Evolutionary conservation across 1,284 basidiomycete species (phyloP).

Genomic region (Entoloma clypeatum): DNA sequence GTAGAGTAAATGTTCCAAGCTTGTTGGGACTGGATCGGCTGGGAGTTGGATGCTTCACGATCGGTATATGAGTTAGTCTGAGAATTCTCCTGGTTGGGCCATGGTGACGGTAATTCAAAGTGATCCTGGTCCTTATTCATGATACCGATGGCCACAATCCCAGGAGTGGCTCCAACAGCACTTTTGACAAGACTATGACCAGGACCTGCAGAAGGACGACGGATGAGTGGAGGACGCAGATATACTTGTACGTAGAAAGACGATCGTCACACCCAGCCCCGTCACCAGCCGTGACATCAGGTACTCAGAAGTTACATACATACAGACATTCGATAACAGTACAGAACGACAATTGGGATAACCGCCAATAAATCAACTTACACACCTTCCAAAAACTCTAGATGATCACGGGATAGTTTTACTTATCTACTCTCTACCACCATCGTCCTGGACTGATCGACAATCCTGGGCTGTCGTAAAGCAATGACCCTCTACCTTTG

Average conservation of each 20-base stretch:
- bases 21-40: constrained; percentile 12
- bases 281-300: constrained; percentile 11
- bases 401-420: constrained; percentile 9
- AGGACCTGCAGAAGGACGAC: constrained; percentile 4
- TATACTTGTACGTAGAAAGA: constrained; percentile 5
- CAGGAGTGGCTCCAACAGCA: background rate
- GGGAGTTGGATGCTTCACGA: constrained; percentile 13
- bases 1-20: constrained; percentile 30
- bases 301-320: too few relatives aligned
- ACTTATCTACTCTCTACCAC: constrained; percentile 40
- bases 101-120: constrained; percentile 25
- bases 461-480: constrained; percentile 60
- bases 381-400: too few relatives aligned
- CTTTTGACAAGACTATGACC: constrained; percentile 2
- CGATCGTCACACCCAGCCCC: constrained; percentile 14
- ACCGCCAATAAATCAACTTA: too few relatives aligned
- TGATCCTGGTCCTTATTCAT: constrained; percentile 39
- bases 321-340: too few relatives aligned
- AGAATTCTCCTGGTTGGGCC: constrained; percentile 16
- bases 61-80: constrained; percentile 15
- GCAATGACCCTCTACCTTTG: constrained; percentile 38
- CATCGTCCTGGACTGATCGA: constrained; percentile 43
- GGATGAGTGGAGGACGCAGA: constrained; percentile 12
- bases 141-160: constrained; percentile 10
- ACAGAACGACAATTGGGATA: too few relatives aligned